These are phyloP conservation scores for Talaromyces thailandensis DNA, from an alignment of 495 filamentous ascomycete genomes.

Conservation along the genomic window DNA sequence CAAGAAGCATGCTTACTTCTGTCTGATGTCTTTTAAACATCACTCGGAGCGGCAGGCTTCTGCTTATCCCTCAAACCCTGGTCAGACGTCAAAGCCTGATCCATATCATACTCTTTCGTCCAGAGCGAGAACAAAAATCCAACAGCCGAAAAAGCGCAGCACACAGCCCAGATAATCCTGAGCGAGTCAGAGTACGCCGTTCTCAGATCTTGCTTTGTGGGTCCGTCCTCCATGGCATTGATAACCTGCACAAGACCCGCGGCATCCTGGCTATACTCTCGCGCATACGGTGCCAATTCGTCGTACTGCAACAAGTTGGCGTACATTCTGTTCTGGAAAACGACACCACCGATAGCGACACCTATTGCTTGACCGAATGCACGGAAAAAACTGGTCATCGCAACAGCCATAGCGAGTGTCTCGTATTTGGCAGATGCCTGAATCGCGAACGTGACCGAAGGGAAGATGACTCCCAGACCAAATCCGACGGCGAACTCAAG, in stretches of 20 bases:
- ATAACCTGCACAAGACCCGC: constrained; percentile 51
- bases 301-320: constrained; percentile 32
- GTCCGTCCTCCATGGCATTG: constrained; percentile 38
- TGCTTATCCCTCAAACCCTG: constrained; percentile 33
- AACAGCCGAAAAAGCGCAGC: constrained; percentile 42
- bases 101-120: constrained; percentile 45
- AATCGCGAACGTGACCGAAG: constrained; percentile 34
- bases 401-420: constrained; percentile 38
- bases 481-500: constrained; percentile 38
- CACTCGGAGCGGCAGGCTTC: constrained; percentile 4
- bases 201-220: constrained; percentile 33
- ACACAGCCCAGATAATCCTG: constrained; percentile 46
- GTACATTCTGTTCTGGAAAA: constrained; percentile 54
- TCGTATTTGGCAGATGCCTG: constrained; percentile 37
- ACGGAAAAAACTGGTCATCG: constrained; percentile 50
- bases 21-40: neutral
- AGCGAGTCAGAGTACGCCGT: constrained; percentile 47
- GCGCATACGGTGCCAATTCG: constrained; percentile 33
- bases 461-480: constrained; percentile 42
- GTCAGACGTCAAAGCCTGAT: constrained; percentile 39
- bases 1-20: neutral
- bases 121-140: constrained; percentile 40
- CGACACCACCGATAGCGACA: constrained; percentile 46
- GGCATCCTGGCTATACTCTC: constrained; percentile 45
- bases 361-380: constrained; percentile 45